A percentile compares a stretch with the other conserved stretches of the same genome.
These are phyloP conservation scores for Canavalia ensiformis DNA, from an alignment of 306 rosid genomes.

Conservation along the genomic window DNA sequence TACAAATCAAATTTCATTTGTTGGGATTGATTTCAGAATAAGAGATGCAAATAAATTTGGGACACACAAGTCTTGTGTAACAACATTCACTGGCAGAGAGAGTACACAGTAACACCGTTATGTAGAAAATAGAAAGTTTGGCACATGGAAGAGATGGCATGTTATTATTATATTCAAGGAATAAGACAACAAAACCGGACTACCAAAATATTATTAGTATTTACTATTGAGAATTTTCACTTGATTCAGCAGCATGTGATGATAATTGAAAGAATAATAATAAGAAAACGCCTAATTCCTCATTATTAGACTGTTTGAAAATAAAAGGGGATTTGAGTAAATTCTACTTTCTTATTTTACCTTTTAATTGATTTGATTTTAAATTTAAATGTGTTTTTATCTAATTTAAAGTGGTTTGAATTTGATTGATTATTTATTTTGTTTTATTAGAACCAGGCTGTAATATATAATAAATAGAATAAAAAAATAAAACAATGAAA, in stretches of 20 bases:
- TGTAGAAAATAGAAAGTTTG: background rate
- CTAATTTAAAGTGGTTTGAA: too few relatives aligned
- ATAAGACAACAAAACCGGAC: conserved; percentile 49
- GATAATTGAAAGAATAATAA: conserved; percentile 45
- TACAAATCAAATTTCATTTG: background rate
- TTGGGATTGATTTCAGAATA: background rate
- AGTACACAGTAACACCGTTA: background rate
- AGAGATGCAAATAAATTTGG: background rate
- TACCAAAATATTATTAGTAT: conserved; percentile 47
- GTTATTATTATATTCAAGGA: conserved; percentile 39
- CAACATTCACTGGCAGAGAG: background rate
- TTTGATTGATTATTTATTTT: too few relatives aligned
- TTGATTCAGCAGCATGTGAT: conserved; percentile 58
- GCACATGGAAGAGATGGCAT: background rate
- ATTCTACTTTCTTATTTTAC: too few relatives aligned
- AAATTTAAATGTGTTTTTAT: too few relatives aligned
- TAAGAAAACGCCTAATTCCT: conserved; percentile 38
- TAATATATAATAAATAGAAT: too few relatives aligned
- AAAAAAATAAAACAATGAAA: too few relatives aligned
- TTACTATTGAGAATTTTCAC: conserved; percentile 38
- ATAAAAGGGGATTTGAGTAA: too few relatives aligned
- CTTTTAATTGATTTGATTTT: too few relatives aligned
- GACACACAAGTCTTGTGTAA: background rate
- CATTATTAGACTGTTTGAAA: conserved; percentile 19
- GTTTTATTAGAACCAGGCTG: too few relatives aligned